phyloP scores from a whole-genome alignment of 148 eudicot genomes.

The Heliosperma pusillum region DNA sequence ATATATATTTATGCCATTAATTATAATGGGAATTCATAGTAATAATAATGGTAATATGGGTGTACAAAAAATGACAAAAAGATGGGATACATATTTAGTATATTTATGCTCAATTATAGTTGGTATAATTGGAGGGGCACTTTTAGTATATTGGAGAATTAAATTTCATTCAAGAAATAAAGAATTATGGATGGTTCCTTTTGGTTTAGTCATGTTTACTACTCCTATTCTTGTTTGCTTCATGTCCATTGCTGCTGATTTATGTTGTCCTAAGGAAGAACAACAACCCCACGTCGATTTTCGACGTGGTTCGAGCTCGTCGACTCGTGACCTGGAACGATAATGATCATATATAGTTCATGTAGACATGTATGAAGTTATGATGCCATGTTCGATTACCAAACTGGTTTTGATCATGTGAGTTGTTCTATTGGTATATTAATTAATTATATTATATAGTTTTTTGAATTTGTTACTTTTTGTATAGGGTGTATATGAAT shows the following conservation, averaged over 20 bases:
- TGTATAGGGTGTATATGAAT: neutral
- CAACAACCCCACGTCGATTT: constrained; percentile 17
- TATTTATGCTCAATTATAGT: constrained; percentile 30
- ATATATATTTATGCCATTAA: neutral
- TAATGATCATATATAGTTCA: neutral
- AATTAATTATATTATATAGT: neutral
- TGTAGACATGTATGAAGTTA: neutral
- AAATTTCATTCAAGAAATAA: constrained; percentile 43
- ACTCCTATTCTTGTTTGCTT: constrained; percentile 47
- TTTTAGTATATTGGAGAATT: constrained; percentile 48
- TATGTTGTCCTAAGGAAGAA: constrained; percentile 26
- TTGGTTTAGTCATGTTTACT: constrained; percentile 42
- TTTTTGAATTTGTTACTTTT: neutral
- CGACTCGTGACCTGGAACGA: constrained; percentile 12
- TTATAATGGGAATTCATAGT: constrained; percentile 18
- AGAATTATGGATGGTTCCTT: constrained; percentile 71
- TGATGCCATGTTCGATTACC: neutral
- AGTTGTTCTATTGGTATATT: constrained; percentile 2
- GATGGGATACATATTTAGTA: constrained; percentile 24
- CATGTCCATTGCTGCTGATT: constrained; percentile 32
- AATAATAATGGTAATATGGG: neutral
- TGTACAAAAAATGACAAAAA: neutral
- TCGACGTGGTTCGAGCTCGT: neutral
- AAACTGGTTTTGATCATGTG: neutral
- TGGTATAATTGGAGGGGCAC: constrained; percentile 48